These are phyloP conservation scores for Barnettozyma sucrosica DNA, from an alignment of 805 yeast genomes.

Conservation along the genomic window DNA sequence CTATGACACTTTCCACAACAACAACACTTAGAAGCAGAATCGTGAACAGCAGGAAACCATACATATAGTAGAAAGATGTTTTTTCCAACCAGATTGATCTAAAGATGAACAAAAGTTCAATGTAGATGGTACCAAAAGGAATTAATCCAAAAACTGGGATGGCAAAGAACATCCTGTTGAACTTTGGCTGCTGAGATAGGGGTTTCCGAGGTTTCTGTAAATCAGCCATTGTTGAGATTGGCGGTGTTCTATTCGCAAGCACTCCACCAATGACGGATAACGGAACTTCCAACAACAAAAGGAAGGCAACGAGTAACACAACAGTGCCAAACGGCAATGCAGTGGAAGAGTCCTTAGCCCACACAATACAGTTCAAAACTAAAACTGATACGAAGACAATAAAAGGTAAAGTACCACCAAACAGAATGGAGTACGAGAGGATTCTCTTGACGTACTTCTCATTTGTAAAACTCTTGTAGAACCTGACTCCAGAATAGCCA, in stretches of 20 bases:
- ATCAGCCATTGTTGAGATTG: constrained; percentile 14
- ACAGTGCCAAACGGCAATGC: constrained; percentile 79
- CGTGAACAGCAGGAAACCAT: constrained; percentile 68
- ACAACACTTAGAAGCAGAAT: constrained; percentile 53
- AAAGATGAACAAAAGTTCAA: constrained; percentile 67
- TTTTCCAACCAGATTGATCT: constrained; percentile 77
- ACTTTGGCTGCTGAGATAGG: constrained; percentile 33
- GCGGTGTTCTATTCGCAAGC: constrained; percentile 34
- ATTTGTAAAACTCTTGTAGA: constrained; percentile 50
- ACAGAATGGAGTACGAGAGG: constrained; percentile 31
- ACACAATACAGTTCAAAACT: constrained; percentile 59
- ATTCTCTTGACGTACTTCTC: constrained; percentile 15
- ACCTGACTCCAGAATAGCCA: constrained; percentile 63
- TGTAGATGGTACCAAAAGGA: constrained; percentile 78
- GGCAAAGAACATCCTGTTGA: constrained; percentile 20
- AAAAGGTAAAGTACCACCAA: constrained; percentile 46
- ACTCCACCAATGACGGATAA: constrained; percentile 70
- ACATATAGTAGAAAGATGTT: constrained; percentile 71
- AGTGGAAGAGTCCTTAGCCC: constrained; percentile 69
- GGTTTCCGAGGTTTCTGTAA: constrained; percentile 18
- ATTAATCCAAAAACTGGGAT: constrained; percentile 56
- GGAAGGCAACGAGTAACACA: constrained; percentile 49
- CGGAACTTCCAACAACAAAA: constrained; percentile 67
- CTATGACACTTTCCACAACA: constrained; percentile 64
- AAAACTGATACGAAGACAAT: constrained; percentile 44